Conservation (phyloP, 2,329 filamentous ascomycete genomes). For the Penicillium palitans region DNA sequence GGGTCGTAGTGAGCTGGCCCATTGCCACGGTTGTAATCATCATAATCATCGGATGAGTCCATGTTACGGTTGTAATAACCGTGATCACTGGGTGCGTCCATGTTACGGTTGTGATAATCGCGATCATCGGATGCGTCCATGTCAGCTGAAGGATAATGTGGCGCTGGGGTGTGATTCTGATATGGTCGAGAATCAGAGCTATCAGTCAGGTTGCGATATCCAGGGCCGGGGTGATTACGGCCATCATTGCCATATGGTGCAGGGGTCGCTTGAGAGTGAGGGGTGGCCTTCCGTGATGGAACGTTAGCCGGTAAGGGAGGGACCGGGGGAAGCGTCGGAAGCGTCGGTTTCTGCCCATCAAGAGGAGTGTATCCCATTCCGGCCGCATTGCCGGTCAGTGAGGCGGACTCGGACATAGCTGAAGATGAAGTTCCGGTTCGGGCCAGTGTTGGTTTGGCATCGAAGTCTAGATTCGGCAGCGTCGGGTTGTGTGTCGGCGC, state of each 20-base stretch:
- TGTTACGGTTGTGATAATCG: no score
- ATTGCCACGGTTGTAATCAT: constrained; percentile 5
- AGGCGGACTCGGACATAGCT: constrained; percentile 55
- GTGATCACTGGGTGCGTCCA: background rate
- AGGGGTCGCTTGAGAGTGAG: constrained; percentile 28
- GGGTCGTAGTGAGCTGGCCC: constrained; percentile 13
- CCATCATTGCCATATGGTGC: constrained; percentile 27
- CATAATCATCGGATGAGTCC: background rate
- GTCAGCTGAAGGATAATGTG: constrained; percentile 21
- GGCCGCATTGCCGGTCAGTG: constrained; percentile 42
- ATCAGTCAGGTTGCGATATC: constrained; percentile 25
- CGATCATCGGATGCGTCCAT: background rate
- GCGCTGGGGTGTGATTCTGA: constrained; percentile 22
- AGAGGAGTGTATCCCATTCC: constrained; percentile 39
- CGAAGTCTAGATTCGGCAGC: constrained; percentile 44
- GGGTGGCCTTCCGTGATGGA: constrained; percentile 28
- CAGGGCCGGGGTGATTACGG: constrained; percentile 17
- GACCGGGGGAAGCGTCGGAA: constrained; percentile 33
- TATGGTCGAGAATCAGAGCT: constrained; percentile 17
- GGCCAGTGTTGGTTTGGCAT: constrained; percentile 44
- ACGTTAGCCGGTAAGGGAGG: constrained; percentile 31
- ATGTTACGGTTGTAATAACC: background rate
- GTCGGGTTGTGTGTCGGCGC: constrained; percentile 32
- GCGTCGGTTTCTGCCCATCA: constrained; percentile 31
- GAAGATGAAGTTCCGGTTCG: constrained; percentile 49